These are phyloP conservation scores for Cairneyella variabilis DNA, from an alignment of 495 filamentous ascomycete species.

Conservation along the genomic window DNA sequence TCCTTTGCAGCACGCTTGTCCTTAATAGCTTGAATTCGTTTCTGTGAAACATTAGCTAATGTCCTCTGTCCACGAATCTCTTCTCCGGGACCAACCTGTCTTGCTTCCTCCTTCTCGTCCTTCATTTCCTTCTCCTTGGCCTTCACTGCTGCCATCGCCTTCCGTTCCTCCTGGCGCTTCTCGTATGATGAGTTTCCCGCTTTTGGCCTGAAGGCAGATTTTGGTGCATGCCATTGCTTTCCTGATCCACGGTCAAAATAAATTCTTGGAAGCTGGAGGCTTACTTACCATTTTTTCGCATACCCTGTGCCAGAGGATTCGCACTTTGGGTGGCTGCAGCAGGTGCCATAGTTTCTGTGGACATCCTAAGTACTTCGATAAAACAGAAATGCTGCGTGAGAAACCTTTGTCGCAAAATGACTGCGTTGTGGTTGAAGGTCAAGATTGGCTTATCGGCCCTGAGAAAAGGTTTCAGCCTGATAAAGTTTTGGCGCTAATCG, in stretches of 20 bases:
- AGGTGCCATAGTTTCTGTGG: conserved; percentile 9
- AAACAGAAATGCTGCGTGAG: not conserved
- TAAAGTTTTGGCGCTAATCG: conserved; percentile 12
- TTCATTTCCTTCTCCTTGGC: conserved; percentile 92
- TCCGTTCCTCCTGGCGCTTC: conserved; percentile 62
- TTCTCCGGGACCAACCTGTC: conserved; percentile 54
- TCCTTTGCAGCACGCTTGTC: conserved; percentile 81
- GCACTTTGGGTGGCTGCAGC: not conserved
- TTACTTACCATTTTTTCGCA: conserved; percentile 62
- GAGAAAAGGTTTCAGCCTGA: conserved; percentile 8
- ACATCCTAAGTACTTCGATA: conserved; percentile 8
- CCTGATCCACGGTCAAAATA: too few relatives aligned
- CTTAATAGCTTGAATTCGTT: conserved; percentile 71
- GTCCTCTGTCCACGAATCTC: not conserved
- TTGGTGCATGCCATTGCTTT: conserved; percentile 86
- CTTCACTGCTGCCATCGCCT: conserved; percentile 68
- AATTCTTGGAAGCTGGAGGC: conserved; percentile 1
- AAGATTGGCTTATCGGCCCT: conserved; percentile 14
- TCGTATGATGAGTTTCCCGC: conserved; percentile 73
- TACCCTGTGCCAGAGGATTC: conserved; percentile 35
- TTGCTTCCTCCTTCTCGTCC: conserved; percentile 84
- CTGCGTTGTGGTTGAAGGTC: not conserved
- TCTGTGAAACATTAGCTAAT: conserved; percentile 40
- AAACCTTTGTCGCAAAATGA: not conserved
- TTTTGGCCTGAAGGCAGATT: conserved; percentile 82